These are phyloP conservation scores for Talaromyces sp. DNA, from an alignment of 2,329 filamentous ascomycete genomes.

Conservation along the genomic window DNA sequence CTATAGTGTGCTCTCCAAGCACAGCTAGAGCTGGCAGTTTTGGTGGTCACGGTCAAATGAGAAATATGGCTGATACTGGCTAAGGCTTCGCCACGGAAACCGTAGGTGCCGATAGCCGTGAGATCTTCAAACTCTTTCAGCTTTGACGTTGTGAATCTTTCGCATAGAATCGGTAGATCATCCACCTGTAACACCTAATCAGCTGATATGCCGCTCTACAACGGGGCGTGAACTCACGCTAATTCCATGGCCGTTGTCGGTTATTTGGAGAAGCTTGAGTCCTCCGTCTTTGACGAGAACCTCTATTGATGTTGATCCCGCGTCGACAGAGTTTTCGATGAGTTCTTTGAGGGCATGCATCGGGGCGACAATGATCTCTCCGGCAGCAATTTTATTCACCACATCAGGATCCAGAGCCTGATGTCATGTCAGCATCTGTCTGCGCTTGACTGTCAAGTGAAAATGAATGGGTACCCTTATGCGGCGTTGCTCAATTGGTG, in stretches of 20 bases:
- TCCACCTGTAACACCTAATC: slow-evolving; percentile 62
- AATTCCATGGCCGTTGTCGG: slow-evolving; percentile 94
- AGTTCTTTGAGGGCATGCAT: slow-evolving; percentile 95
- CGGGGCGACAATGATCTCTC: slow-evolving; percentile 96
- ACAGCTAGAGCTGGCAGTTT: slow-evolving; percentile 79
- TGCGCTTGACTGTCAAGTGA: too few relatives aligned
- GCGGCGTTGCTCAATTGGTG: slow-evolving; percentile 45
- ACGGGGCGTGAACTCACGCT: slow-evolving; percentile 57
- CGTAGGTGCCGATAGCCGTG: slow-evolving; percentile 85
- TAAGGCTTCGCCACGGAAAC: slow-evolving; percentile 93
- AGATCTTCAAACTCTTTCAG: slow-evolving; percentile 91
- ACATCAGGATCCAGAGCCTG: slow-evolving; percentile 87
- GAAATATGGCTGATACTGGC: slow-evolving; percentile 98
- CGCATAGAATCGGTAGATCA: slow-evolving; percentile 85
- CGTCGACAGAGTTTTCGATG: slow-evolving; percentile 95
- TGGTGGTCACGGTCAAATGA: slow-evolving; percentile 90
- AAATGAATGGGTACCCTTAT: slow-evolving; percentile 37
- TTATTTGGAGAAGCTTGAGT: slow-evolving; percentile 91
- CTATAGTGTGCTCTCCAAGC: slow-evolving; percentile 89
- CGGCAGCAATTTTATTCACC: slow-evolving; percentile 96
- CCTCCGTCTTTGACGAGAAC: slow-evolving; percentile 93
- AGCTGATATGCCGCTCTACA: background rate
- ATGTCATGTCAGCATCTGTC: slow-evolving; percentile 19
- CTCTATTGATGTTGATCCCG: slow-evolving; percentile 87
- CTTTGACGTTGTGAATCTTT: slow-evolving; percentile 96